Evolutionary conservation across 225 moss, liverwort and hornwort species (phyloP).

Genomic region (Takakia lepidozioides): DNA sequence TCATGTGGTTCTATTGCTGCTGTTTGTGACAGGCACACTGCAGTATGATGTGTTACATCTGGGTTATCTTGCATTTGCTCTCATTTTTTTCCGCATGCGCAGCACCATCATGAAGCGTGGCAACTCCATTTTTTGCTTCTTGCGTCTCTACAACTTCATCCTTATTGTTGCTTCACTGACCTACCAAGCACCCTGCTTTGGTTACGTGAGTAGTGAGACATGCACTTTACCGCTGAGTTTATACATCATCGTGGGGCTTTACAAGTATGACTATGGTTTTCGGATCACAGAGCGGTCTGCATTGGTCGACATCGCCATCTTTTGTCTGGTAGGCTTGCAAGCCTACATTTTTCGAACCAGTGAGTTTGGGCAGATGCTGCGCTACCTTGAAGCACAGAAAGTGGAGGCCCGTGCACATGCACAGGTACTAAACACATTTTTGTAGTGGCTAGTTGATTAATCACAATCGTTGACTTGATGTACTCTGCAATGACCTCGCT

Average conservation of each 20-base stretch:
- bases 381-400: constrained; percentile 35
- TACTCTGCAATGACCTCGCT: no score
- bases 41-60: constrained; percentile 37
- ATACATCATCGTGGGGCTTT: constrained; percentile 31
- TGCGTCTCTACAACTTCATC: constrained; percentile 34
- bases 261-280: constrained; percentile 33
- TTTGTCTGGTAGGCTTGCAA: constrained; percentile 37
- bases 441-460: no score
- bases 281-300: constrained; percentile 32
- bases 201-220: constrained; percentile 18
- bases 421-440: constrained; percentile 19
- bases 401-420: constrained; percentile 41
- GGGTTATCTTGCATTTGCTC: constrained; percentile 36
- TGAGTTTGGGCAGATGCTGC: constrained; percentile 38
- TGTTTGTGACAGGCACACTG: constrained; percentile 33
- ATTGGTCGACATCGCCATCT: constrained; percentile 34
- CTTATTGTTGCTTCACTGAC: constrained; percentile 31
- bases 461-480: no score
- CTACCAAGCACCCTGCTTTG: constrained; percentile 36
- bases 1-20: constrained; percentile 22
- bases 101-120: constrained; percentile 29
- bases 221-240: constrained; percentile 23
- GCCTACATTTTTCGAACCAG: constrained; percentile 30
- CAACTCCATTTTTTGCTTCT: constrained; percentile 19
- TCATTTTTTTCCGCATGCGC: constrained; percentile 40